phyloP scores from a whole-genome alignment of 2,329 filamentous ascomycete genomes.

The Gaeumannomyces tritici region DNA sequence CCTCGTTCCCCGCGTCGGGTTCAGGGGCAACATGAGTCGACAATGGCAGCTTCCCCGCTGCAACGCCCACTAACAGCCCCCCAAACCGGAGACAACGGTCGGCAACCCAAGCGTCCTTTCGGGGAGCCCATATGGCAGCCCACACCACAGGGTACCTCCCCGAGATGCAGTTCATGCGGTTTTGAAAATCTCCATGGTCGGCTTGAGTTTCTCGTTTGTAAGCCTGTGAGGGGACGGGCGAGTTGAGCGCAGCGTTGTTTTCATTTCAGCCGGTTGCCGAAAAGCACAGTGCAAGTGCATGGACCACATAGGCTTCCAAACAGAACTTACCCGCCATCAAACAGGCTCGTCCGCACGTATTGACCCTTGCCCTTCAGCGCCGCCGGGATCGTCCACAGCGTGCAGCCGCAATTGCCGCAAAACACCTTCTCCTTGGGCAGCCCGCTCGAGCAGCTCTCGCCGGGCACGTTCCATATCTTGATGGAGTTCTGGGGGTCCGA shows the following conservation, averaged over 20 bases:
- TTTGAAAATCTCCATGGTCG: neutral
- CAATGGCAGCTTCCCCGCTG: too few species aligned
- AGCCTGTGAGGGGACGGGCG: neutral
- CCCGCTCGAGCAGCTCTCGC: conserved; percentile 9
- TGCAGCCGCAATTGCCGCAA: conserved; percentile 12
- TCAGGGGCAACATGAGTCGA: neutral
- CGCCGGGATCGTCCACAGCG: conserved; percentile 12
- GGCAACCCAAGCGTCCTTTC: too few species aligned
- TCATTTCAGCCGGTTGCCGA: neutral
- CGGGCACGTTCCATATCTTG: conserved; percentile 11
- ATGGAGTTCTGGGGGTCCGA: conserved; percentile 9
- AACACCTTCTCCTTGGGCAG: conserved; percentile 13
- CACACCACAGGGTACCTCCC: neutral
- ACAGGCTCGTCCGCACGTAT: conserved; percentile 11
- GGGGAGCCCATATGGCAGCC: neutral
- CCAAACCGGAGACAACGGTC: too few species aligned
- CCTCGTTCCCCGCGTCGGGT: neutral
- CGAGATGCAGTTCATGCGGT: neutral
- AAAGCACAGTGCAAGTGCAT: neutral
- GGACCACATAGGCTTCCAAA: neutral
- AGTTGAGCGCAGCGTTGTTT: neutral
- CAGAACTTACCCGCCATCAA: conserved; percentile 10
- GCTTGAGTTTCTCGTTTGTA: neutral
- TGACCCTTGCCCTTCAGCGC: conserved; percentile 9
- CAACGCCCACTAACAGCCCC: neutral